Evolutionary conservation across 345 rosid species (phyloP).

Genomic region (Carallia brachiata): DNA sequence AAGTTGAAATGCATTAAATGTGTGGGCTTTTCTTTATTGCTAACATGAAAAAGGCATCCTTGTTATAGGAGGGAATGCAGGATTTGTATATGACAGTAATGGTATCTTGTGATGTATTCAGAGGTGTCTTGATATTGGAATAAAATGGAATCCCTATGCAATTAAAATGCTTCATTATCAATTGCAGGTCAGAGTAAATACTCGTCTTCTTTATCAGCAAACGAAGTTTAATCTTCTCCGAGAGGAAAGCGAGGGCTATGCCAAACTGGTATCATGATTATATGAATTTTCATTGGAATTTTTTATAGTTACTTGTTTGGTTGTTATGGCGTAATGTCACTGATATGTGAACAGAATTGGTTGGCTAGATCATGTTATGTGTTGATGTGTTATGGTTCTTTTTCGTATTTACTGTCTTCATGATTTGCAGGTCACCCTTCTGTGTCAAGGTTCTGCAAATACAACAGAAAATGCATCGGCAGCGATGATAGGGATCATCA

Average conservation of each 20-base stretch:
- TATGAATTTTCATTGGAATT: neutral
- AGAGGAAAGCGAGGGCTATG: conserved; percentile 99
- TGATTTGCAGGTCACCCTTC: no score
- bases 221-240: conserved; percentile 97
- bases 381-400: no score
- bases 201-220: conserved; percentile 98
- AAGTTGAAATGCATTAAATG: no score
- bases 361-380: neutral
- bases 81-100: no score
- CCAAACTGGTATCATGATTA: conserved; percentile 70
- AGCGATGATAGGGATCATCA: no score
- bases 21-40: no score
- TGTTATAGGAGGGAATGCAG: neutral
- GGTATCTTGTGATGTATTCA: no score
- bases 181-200: conserved; percentile 91
- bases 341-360: no score
- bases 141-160: neutral
- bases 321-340: no score
- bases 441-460: no score
- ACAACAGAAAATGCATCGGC: no score
- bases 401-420: no score
- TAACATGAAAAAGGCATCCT: neutral
- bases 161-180: conserved; percentile 17
- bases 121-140: neutral
- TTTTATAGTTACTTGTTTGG: neutral